These are phyloP conservation scores for Lantana camara DNA, from an alignment of 257 asterid genomes.

Conservation along the genomic window DNA sequence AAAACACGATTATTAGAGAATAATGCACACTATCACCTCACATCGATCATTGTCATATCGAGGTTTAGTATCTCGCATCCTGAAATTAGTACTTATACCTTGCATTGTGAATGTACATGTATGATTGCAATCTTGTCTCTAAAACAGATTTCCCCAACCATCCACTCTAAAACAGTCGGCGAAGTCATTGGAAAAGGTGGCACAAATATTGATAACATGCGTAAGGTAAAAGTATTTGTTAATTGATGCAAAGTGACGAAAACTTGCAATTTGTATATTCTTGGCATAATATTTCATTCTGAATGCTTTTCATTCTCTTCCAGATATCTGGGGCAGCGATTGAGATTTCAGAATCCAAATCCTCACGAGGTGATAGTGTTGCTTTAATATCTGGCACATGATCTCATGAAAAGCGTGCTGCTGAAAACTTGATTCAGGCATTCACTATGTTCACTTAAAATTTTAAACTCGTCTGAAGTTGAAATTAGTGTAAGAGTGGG, in stretches of 20 bases:
- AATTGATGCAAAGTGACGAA: conserved; percentile 6
- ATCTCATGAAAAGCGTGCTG: conserved; percentile 87
- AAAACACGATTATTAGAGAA: too few species aligned
- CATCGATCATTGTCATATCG: conserved; percentile 64
- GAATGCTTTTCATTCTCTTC: conserved; percentile 42
- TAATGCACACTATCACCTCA: too few species aligned
- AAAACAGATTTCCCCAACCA: conserved; percentile 74
- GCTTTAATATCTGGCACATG: conserved; percentile 87
- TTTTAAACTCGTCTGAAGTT: conserved; percentile 33
- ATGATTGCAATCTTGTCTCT: conserved; percentile 22
- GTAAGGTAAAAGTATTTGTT: conserved; percentile 57
- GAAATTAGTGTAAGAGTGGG: conserved; percentile 29
- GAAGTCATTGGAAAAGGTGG: conserved; percentile 93
- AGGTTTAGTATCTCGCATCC: conserved; percentile 51
- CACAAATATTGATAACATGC: conserved; percentile 83
- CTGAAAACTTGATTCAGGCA: conserved; percentile 94
- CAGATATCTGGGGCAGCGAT: conserved; percentile 95
- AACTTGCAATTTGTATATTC: neutral
- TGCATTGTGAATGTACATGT: conserved; percentile 1
- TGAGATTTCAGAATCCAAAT: conserved; percentile 75
- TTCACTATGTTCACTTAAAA: conserved; percentile 85
- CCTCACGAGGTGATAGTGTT: conserved; percentile 85
- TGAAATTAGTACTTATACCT: conserved; percentile 19
- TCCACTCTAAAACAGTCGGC: conserved; percentile 77
- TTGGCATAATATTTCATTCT: conserved; percentile 8